Evolutionary conservation across 2,329 filamentous ascomycete genomes (phyloP), one percentile per base, ranked within the genome.

Genomic region (Diaporthe sp.): DNA sequence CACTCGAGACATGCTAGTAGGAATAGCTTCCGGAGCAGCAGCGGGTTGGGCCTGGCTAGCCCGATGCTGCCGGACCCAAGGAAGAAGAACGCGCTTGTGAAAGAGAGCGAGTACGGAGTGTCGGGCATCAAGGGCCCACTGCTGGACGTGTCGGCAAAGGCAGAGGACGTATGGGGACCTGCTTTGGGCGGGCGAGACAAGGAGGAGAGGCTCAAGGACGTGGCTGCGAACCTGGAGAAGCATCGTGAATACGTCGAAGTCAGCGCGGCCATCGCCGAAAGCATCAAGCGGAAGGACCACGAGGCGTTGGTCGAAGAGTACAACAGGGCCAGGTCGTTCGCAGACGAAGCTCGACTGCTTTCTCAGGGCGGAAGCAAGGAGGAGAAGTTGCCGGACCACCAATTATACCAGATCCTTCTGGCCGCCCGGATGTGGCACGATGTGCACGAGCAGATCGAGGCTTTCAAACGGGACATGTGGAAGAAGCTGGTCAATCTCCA

Each of bases 131-230:
- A 98, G 82, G 90, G 89, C 1, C 96, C 97, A 25, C 87, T 99
- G 73, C 88, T 97, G 13, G 97, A 98, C 80, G 95, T 97, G 15
- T 95, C 95, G 0, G 94, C 95, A 76, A 98, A 98, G 84, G 97
- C 96, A 0, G 95, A 98, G 83, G 97, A 99, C 81, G 94, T 99
- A 12, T 99, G 97, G 96, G 97, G 97, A 0, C 97, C 97, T 2
- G 96, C 97, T 1, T 85, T 99, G 51, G 95, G 95, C 67, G 97
- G 97, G 4, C 92, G 95, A 39, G 96, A 98, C 80, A 95, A 96
- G 81, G 97, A 98, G 81, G 94, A 96, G 81, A 93, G 93, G 77
- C 88, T 99, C 73, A 97, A 96, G 83, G 89, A 91, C 0, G 91
- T 98, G 12, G 89, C 95, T 31, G 89, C 90, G 12, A 92, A 93